Evolutionary conservation across 2,329 filamentous ascomycete genomes (phyloP), one percentile per base, ranked within the genome.

Genomic region (Daldinia eschscholtzii): DNA sequence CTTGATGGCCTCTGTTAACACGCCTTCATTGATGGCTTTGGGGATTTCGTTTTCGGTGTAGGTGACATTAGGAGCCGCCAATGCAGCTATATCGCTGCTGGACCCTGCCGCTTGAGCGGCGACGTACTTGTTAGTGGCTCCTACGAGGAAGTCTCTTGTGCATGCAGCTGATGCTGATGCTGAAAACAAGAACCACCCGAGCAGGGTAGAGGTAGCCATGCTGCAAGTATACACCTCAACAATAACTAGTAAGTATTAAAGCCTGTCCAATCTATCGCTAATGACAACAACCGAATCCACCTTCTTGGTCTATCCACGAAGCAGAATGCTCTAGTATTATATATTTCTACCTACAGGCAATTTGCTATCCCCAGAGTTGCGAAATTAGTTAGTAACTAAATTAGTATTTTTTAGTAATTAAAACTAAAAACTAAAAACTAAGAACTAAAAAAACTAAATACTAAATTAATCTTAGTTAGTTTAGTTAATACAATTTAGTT

Each of bases 11-110:
- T 75, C 69, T 6, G 72, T 65, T n/a, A 81, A 70, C 1, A 80
- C 61, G 4, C 76, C 74, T 13, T 65, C 58, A 28, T 58, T 35
- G 12, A 77, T 65, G 26, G 60, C 50, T 41, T 67, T 70, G 26
- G 71, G 61, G 30, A 73, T 69, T 71, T 78, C 78, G 69, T 81
- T 80, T 61, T 81, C 77, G 10, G 75, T 73, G 62, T 79, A 80
- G 15, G 70, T 73, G 6, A 75, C 23, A 46, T 74, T 70, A 2
- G 67, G 46, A 4, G 65, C 64, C 12, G 72, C 55, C 13, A 74
- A 26, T 0, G 63, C 52, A n/a, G 35, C 58, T 1, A 75, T 39
- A 7, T 72, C 67, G 9, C 50, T 57, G 55, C 65, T 68, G 6
- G 69, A 65, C 2, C 75, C 75, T 4, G 59, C 65, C 15, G 64